Evolutionary conservation across 2,329 filamentous ascomycete species (phyloP).

Genomic region (Calonectria fujianensis): DNA sequence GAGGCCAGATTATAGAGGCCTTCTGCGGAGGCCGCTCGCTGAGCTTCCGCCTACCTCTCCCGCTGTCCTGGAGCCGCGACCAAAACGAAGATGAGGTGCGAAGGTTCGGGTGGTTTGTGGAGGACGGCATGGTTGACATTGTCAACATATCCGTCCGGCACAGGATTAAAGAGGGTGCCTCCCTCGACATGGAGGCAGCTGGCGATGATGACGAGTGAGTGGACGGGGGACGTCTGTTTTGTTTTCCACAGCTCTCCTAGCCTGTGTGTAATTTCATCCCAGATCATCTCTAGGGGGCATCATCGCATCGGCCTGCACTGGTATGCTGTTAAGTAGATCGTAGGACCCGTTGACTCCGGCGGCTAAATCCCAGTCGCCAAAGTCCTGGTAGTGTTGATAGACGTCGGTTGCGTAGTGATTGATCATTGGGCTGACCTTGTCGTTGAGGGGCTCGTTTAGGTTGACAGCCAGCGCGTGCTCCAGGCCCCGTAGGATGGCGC

Average conservation of each 20-base stretch:
- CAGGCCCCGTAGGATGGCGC: conserved; percentile 61
- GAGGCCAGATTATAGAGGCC: conserved; percentile 54
- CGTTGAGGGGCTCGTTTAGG: conserved; percentile 57
- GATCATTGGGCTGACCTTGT: conserved; percentile 56
- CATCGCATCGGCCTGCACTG: conserved; percentile 51
- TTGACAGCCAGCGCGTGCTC: conserved; percentile 61
- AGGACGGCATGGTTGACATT: conserved; percentile 56
- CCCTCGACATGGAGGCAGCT: conserved; percentile 44
- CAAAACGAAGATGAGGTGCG: conserved; percentile 42
- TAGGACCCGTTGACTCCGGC: conserved; percentile 54
- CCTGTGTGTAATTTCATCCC: conserved; percentile 37
- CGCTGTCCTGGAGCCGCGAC: conserved; percentile 34
- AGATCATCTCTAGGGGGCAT: conserved; percentile 51
- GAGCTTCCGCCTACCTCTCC: conserved; percentile 55
- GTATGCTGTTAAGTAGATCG: conserved; percentile 55
- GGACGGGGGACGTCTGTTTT: conserved; percentile 10
- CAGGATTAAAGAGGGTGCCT: conserved; percentile 42
- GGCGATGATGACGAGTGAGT: conserved; percentile 47
- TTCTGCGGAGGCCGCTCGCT: conserved; percentile 57
- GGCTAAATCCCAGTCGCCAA: conserved; percentile 60
- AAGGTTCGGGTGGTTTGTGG: conserved; percentile 57
- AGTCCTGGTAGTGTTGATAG: conserved; percentile 59
- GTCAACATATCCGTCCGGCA: conserved; percentile 53
- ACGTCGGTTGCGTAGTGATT: conserved; percentile 53
- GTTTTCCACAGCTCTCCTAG: conserved; percentile 13